These are phyloP conservation scores for Daldinia concentrica DNA, from an alignment of 495 filamentous ascomycete genomes.

Conservation along the genomic window DNA sequence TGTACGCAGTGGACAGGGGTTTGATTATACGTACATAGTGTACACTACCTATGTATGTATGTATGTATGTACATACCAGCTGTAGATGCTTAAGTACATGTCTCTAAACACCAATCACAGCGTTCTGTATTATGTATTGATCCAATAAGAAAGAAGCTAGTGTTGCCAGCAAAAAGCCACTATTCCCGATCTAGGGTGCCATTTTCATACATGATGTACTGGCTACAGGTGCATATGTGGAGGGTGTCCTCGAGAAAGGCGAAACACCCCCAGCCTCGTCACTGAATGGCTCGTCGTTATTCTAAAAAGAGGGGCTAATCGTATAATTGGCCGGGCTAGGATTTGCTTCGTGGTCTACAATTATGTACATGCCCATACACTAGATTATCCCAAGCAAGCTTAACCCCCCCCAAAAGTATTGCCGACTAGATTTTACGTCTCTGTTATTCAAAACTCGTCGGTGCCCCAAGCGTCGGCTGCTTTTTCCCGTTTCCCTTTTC, in stretches of 20 bases:
- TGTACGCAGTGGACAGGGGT: too few species aligned
- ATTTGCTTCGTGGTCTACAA: too few species aligned
- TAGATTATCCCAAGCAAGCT: not conserved
- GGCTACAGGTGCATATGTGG: not conserved
- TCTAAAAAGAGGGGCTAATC: not conserved
- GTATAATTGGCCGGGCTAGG: too few species aligned
- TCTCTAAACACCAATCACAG: not conserved
- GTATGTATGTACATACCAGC: too few species aligned
- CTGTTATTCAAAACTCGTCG: slow-evolving; percentile 57
- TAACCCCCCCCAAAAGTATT: slow-evolving; percentile 10
- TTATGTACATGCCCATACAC: too few species aligned
- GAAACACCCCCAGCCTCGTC: not conserved
- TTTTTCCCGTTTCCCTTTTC: slow-evolving; percentile 47
- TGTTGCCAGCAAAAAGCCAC: not conserved
- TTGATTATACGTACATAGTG: too few species aligned
- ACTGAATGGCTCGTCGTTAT: not conserved
- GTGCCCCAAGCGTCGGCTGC: slow-evolving; percentile 52
- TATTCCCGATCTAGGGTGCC: not conserved
- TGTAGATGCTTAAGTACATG: too few species aligned
- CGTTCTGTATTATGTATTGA: not conserved
- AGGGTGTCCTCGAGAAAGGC: not conserved
- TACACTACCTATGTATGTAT: too few species aligned
- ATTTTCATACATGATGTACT: not conserved
- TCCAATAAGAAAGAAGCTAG: not conserved
- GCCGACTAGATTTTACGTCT: slow-evolving; percentile 18